phyloP scores from a whole-genome alignment of 139 green algal genomes.

The Chlamydomonas sphaeroides region DNA sequence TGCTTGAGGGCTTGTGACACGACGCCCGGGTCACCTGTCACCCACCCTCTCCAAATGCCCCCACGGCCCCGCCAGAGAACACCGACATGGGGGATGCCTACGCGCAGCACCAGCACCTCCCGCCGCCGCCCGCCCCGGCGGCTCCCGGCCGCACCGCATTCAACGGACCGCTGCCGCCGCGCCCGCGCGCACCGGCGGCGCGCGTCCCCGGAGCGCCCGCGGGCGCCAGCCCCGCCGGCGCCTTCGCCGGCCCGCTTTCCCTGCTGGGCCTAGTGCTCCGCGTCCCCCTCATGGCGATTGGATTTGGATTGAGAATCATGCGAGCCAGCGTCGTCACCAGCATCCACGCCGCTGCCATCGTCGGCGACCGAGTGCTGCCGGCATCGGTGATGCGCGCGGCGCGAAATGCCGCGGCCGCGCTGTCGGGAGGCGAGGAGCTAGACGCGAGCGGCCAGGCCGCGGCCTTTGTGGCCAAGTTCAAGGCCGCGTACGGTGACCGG shows the following conservation, averaged over 20 bases:
- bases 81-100: neutral
- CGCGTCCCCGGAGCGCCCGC: neutral
- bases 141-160: neutral
- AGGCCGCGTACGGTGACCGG: constrained; percentile 45
- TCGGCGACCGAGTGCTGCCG: constrained; percentile 66
- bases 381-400: constrained; percentile 41
- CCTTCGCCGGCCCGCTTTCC: neutral
- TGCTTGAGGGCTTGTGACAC: too few species aligned
- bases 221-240: neutral
- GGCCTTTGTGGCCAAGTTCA: constrained; percentile 51
- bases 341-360: constrained; percentile 27
- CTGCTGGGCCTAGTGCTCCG: constrained; percentile 42
- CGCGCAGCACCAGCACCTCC: neutral
- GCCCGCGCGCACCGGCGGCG: constrained; percentile 3
- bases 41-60: neutral
- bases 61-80: neutral
- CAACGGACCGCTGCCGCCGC: neutral
- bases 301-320: constrained; percentile 48
- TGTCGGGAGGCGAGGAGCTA: neutral
- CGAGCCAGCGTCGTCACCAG: constrained; percentile 40
- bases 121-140: neutral
- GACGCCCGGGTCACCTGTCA: neutral
- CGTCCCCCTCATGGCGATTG: constrained; percentile 48
- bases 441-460: constrained; percentile 43
- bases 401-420: neutral